These are phyloP conservation scores for Xylariaceae sp. DNA, from an alignment of 2,329 filamentous ascomycete species.

Conservation along the genomic window DNA sequence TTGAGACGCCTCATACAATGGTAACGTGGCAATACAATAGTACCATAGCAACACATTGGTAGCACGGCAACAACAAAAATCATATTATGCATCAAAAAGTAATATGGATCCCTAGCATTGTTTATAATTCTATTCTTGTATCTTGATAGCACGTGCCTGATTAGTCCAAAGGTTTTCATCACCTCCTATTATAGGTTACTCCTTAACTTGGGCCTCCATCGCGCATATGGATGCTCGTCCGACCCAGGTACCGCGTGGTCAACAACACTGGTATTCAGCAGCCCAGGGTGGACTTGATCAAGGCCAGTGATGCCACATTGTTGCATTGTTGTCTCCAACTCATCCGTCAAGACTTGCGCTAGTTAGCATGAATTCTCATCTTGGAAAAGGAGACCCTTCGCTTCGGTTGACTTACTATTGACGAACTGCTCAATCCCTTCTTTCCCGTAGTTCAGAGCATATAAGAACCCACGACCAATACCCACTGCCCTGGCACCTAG, in stretches of 20 bases:
- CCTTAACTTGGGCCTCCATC: slow-evolving; percentile 38
- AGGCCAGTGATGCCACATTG: slow-evolving; percentile 66
- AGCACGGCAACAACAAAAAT: not conserved
- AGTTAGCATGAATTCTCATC: slow-evolving; percentile 6
- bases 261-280: slow-evolving; percentile 58
- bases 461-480: slow-evolving; percentile 63
- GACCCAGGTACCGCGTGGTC: slow-evolving; percentile 49
- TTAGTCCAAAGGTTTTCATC: not conserved
- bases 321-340: slow-evolving; percentile 68
- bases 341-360: slow-evolving; percentile 54
- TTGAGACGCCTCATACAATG: too few relatives aligned
- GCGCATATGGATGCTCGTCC: slow-evolving; percentile 50
- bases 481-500: slow-evolving; percentile 67
- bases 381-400: not conserved
- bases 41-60: too few relatives aligned
- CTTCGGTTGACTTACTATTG: slow-evolving; percentile 49
- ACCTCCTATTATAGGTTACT: slow-evolving; percentile 31
- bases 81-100: not conserved
- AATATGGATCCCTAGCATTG: not conserved
- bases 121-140: not conserved
- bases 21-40: too few relatives aligned
- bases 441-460: slow-evolving; percentile 62
- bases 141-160: not conserved
- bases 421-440: slow-evolving; percentile 58
- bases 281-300: slow-evolving; percentile 61